Evolutionary conservation across 1,139 yeast species (phyloP).

Genomic region (Pichia sp.): DNA sequence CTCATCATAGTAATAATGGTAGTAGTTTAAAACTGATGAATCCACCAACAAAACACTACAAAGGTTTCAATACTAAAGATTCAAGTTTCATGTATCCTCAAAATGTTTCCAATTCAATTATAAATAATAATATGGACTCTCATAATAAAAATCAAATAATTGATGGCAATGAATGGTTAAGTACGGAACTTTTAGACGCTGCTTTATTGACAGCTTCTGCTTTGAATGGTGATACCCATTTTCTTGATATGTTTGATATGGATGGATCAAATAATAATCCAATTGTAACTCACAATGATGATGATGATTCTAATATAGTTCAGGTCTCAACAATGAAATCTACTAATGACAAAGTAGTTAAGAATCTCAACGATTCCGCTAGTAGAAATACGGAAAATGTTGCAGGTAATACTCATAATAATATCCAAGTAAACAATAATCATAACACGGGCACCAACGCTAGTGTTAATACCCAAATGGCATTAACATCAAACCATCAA

Average conservation of each 20-base stretch:
- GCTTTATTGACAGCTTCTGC: constrained; percentile 72
- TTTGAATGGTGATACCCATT: constrained; percentile 54
- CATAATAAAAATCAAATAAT: constrained; percentile 7
- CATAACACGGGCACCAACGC: too few species aligned
- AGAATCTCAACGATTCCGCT: background rate
- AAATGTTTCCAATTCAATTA: constrained; percentile 10
- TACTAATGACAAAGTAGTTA: background rate
- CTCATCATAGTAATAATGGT: background rate
- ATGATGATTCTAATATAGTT: background rate
- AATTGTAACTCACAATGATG: background rate
- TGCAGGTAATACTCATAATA: background rate
- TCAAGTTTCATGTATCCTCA: constrained; percentile 12
- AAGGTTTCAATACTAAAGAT: constrained; percentile 1
- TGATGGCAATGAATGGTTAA: constrained; percentile 50
- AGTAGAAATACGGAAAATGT: background rate
- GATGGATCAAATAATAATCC: constrained; percentile 3
- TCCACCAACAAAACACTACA: background rate
- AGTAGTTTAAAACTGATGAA: background rate
- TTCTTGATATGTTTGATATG: constrained; percentile 42
- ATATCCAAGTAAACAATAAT: background rate
- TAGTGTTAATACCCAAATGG: background rate
- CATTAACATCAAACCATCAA: background rate
- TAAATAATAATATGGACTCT: background rate
- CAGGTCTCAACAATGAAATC: background rate
- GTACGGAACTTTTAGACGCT: constrained; percentile 64